Base-by-base conservation (phyloP, 768 basidiomycete genomes). In the Pulveroboletus sp. region DNA sequence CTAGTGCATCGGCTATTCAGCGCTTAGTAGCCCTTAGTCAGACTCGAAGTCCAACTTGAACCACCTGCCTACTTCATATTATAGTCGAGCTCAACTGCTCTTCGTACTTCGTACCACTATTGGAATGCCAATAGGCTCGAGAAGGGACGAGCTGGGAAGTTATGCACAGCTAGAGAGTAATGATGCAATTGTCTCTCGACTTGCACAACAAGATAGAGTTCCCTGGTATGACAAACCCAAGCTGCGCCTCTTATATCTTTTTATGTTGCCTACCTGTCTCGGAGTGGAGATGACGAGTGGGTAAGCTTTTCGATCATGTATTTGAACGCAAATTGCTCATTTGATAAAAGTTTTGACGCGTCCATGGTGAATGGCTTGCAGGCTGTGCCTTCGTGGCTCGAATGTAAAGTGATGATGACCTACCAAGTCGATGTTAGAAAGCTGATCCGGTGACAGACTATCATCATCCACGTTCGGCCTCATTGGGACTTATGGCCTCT, bases 341-440 rank as follows among this genome's bases (percentile, higher is more conserved):
- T 1, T 2, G 4, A 2, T 21, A n/a, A 39, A 45, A 54, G 53
- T 9, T 45, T 51, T 39, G 50, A 53, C 11, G 77, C 77, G 0
- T 79, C 79, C 1, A 81, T 82, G 82, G 73, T 84, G 62, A 84
- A 82, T 52, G 80, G 78, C 32, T 59, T 84, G 40, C 82, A 84
- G 62, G 78, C 79, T 0, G 81, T 84, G 6, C 64, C 73, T 19
- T 75, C 78, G 0, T 84, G 79, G 79, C 71, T 77, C 55, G 64
- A 62, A 4, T 81, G 81, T 81, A 42, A 52, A 75, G 51, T 7
- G 3, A 7, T 17, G 9, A 27, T 13, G 16, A 44, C 31, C 4
- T 25, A 29, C 13, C 4, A 8, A 24, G 6, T 25, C 45, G 19
- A 45, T 5, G 9, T 27, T 27, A 31, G 5, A 27, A 27, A 27